phyloP scores from a whole-genome alignment of 495 filamentous ascomycete species.

The Oleoguttula mirabilis region DNA sequence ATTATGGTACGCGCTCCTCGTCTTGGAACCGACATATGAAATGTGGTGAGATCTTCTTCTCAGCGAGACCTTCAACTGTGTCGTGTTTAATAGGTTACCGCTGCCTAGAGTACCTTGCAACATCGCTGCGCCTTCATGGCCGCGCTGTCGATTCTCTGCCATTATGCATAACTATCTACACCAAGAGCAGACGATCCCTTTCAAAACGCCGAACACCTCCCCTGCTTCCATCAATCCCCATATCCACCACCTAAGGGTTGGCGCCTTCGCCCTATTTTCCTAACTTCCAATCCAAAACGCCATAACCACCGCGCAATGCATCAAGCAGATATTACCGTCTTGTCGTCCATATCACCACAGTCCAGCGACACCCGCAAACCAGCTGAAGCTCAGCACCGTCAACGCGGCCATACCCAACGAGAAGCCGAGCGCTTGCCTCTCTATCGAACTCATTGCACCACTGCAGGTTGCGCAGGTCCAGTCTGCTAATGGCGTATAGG shows the following conservation, averaged over 20 bases:
- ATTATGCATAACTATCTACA: too few relatives aligned
- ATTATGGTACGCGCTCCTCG: too few relatives aligned
- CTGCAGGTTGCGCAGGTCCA: conserved; percentile 56
- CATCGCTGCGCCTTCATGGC: too few relatives aligned
- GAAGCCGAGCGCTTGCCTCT: conserved; percentile 57
- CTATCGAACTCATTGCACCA: conserved; percentile 49
- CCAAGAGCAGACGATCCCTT: too few relatives aligned
- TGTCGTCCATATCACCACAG: conserved; percentile 34
- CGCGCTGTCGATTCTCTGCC: too few relatives aligned
- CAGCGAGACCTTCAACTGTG: too few relatives aligned
- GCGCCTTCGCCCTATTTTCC: too few relatives aligned
- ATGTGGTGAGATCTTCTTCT: too few relatives aligned
- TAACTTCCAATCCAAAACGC: conserved; percentile 2
- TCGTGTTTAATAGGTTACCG: too few relatives aligned
- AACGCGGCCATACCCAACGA: conserved; percentile 61
- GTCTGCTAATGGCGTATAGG: conserved; percentile 46
- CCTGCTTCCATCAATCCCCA: background rate
- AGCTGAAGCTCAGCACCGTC: conserved; percentile 74
- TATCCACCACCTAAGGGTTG: conserved; percentile 1
- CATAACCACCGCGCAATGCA: conserved; percentile 5
- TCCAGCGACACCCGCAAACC: conserved; percentile 66
- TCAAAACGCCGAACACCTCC: too few relatives aligned
- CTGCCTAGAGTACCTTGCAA: too few relatives aligned
- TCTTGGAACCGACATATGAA: too few relatives aligned
- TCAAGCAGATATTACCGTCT: background rate